Evolutionary conservation across 108 stramenopile genomes (phyloP).

Genomic region (Cyclotella choctawhatcheeana): DNA sequence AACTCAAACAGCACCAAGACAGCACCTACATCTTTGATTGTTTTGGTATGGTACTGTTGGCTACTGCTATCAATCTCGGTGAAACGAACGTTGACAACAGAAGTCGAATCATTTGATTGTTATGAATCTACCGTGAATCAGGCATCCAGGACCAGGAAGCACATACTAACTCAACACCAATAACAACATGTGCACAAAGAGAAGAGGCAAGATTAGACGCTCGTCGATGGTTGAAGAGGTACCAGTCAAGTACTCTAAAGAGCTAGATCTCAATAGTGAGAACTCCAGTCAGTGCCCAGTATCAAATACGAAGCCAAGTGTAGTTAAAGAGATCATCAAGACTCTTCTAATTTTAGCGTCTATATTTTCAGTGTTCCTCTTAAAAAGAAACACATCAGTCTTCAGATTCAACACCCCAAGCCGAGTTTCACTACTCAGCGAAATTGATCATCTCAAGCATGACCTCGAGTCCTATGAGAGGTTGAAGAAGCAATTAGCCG

Average conservation of each 20-base stretch:
- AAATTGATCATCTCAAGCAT: slow-evolving; percentile 23
- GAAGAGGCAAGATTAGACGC: too few relatives aligned
- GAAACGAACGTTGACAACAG: too few relatives aligned
- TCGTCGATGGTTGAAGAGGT: slow-evolving; percentile 13
- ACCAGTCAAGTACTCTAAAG: neutral
- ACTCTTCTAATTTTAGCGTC: neutral
- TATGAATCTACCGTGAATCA: neutral
- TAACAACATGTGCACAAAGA: too few relatives aligned
- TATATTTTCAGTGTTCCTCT: slow-evolving; percentile 7
- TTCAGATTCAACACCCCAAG: slow-evolving; percentile 14
- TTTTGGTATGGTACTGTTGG: too few relatives aligned
- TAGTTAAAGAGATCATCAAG: slow-evolving; percentile 9
- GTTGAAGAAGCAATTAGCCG: slow-evolving; percentile 9
- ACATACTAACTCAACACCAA: neutral
- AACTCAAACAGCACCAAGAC: too few relatives aligned
- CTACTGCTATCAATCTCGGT: too few relatives aligned
- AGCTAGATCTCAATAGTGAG: neutral
- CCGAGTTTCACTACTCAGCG: neutral
- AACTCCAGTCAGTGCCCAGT: neutral
- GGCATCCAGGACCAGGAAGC: too few relatives aligned
- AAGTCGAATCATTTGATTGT: too few relatives aligned
- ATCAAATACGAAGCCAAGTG: neutral
- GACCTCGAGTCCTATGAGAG: slow-evolving; percentile 18
- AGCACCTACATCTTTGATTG: too few relatives aligned
- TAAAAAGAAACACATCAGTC: slow-evolving; percentile 8